Base-by-base conservation (phyloP, 345 rosid species). In the Trapa bicornis region DNA sequence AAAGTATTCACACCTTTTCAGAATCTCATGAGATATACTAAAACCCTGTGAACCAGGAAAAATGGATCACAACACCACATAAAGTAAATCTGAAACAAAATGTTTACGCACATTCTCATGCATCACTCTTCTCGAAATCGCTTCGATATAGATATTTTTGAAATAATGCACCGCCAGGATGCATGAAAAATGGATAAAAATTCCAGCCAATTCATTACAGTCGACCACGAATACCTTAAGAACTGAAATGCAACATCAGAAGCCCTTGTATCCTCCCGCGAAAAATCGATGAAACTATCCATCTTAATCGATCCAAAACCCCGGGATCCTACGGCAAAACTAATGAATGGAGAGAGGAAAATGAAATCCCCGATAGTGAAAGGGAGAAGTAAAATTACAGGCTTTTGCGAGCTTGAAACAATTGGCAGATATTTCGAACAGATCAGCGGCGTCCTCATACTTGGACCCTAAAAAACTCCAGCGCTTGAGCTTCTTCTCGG, bases 401-500 rank as follows among this genome's bases (percentile, higher is more conserved):
- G 88, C 78, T 82, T 87, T 87, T 65, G 87, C 87, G 58, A 85
- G 90, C 81, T 87, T 87, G 87, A 73, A 87, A 69, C 67, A 85
- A 73, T 87, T 87, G 69, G 90, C 87, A 11, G 93, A 81, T 77
- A 85, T 87, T 32, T 82, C 90, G 73, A 76, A 87, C 72, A 87
- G 89, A 75, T 87, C 93, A 76, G 93, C 83, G 50, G 93, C 93
- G 75, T 85, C 88, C 66, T 87, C 93, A 61, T 72, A 43, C 73
- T 87, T 87, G 75, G 85, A 81, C 22, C 89, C 77, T 70, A 87
- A 79, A n/a, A 87, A 39, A 3, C 86, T 86, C 89, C 89, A 87
- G 12, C 87, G 67, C 32, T 1, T 77, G 6, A 87, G 84, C 75
- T 87, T 87, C 74, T 83, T 87, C 78, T 87, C 93, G 6, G 93